These are phyloP conservation scores for Emiliania huxleyi DNA, from an alignment of 78 protist species.

Conservation along the genomic window DNA sequence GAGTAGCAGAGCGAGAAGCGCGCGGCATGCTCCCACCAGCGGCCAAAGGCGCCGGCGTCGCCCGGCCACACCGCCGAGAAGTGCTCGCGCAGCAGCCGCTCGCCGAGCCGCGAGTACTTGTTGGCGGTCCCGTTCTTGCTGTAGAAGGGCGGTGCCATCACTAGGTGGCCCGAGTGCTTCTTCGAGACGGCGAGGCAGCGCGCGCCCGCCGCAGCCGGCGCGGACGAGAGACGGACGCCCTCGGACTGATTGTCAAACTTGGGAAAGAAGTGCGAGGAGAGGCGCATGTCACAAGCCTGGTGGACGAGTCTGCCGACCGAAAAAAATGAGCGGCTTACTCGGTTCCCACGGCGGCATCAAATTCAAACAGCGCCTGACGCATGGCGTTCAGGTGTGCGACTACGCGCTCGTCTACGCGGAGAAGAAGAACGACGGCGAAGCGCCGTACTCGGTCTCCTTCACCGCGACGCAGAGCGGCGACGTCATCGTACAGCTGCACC, in stretches of 20 bases:
- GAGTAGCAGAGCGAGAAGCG: background rate
- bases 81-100: background rate
- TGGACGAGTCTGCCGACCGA: no score
- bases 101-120: background rate
- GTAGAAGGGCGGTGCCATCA: slow-evolving; percentile 22
- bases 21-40: background rate
- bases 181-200: background rate
- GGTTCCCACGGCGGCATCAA: no score
- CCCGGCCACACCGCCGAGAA: background rate
- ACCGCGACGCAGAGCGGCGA: no score
- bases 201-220: no score
- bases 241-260: slow-evolving; percentile 7
- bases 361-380: no score
- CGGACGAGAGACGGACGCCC: background rate
- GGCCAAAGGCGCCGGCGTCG: background rate
- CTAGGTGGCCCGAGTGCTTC: slow-evolving; percentile 5
- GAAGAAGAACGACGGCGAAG: no score
- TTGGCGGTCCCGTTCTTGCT: background rate
- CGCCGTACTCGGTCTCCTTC: no score
- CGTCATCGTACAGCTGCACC: no score
- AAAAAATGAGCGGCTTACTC: no score
- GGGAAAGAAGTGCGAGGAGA: slow-evolving; percentile 13
- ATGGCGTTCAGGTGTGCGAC: no score
- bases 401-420: no score
- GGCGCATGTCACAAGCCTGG: no score